Base-by-base conservation (phyloP, 2,329 filamentous ascomycete genomes). In the Lasiodiplodia gonubiensis region DNA sequence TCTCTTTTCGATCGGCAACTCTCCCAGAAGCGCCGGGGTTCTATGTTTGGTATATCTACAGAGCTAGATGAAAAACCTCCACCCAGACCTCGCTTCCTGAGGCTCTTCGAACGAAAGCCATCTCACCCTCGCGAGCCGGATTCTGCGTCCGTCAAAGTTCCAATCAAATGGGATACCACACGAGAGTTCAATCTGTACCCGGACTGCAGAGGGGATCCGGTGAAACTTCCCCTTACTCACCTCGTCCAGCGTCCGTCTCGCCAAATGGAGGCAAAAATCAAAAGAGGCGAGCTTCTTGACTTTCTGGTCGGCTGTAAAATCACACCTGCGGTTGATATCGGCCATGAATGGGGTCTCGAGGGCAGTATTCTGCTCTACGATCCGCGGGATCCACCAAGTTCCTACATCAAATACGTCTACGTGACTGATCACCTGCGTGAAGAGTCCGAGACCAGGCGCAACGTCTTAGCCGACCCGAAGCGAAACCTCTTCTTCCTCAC, bases 401-500 rank as follows among this genome's bases (percentile, higher is more conserved):
- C 10, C 46, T 21, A 42, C 27, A 27, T 59, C n/a, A 27, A 61
- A 25, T 61, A 53, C 10, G 64, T 42, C 25, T 59, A 59, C 51
- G 5, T 33, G n/a, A 54, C 64, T 3, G 51, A 66, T 23, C 51
- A 55, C 35, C 37, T 59, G 16, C 23, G n/a, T 3, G 52, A 51
- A 18, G 27, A 54, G 2, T 8, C 30, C 5, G 42, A 66, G 18
- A 37, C 23, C 1, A 35, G 64, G 23, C 30, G 2, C 14, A 6
- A 30, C 14, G 37, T 57, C 7, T n/a, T 66, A 25, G 23, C 42
- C 2, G 39, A 49, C 3, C 52, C 42, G 8, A 46, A 63, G 16
- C 18, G 42, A 7, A 68, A 65, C 23, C 33, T 65, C 5, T 68
- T 64, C 42, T 68, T 65, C 39, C n/a, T 68, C 33, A 48, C 30